Evolutionary conservation across 192 early-diverging fungal species (phyloP), one percentile per base, ranked within the genome.

Genomic region (Mortierella alpina): DNA sequence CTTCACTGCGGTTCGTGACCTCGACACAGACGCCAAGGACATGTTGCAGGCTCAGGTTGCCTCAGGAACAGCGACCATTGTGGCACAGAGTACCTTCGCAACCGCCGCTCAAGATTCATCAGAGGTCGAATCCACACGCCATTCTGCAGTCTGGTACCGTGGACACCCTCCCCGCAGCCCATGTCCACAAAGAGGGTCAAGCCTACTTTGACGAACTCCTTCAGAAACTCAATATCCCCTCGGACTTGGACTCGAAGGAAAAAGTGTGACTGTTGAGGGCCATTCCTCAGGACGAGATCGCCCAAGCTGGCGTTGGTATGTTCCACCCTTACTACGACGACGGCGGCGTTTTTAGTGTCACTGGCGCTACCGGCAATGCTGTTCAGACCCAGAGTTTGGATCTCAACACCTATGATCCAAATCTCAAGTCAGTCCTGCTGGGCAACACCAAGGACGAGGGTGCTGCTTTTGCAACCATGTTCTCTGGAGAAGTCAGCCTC

Each of bases 111-210:
- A n/a, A n/a, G n/a, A n/a, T n/a, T n/a, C n/a, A n/a, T n/a, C n/a
- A n/a, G n/a, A n/a, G n/a, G n/a, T n/a, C n/a, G n/a, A n/a, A n/a
- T n/a, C n/a, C n/a, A n/a, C 72, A 72, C 7, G 80, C 72, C 47
- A 82, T 82, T 60, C 47, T 82, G 67, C 80, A 82, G 18, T 76
- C 74, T 6, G 66, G 74, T 1, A 64, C 68, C 4, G 55, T 64
- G 11, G 12, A 10, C 12, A 70, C 74, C 11, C 45, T 65, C 12
- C 18, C 67, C 3, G 15, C 74, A 7, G 40, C 40, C 3, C 56
- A 39, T 13, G 22, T 56, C 10, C 52, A 68, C 7, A 39, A 13
- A 0, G 67, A 69, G 14, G 74, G 74, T 11, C 66, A 76, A 47
- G 39, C 20, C 17, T 17, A 53, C 11, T 76, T 76, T 63, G 67